Evolutionary conservation across 2,329 filamentous ascomycete species (phyloP).

Genomic region (Alternaria sp.): DNA sequence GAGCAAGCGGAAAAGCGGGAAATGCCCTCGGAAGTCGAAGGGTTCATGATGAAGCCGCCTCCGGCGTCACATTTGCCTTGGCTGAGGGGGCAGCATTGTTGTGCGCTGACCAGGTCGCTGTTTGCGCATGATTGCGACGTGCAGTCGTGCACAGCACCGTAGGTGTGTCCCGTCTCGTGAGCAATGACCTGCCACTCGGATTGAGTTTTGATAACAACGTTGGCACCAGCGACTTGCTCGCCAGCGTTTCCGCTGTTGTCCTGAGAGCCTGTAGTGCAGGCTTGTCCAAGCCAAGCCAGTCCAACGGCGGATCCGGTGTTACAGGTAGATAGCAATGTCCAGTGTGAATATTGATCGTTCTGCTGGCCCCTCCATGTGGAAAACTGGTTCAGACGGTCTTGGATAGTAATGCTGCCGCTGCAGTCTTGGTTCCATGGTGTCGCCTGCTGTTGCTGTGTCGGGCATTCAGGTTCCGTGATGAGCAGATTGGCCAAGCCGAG

Average conservation of each 20-base stretch:
- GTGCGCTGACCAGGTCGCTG: constrained; percentile 63
- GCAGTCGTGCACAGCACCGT: constrained; percentile 96
- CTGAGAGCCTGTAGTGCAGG: constrained; percentile 69
- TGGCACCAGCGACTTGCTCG: constrained; percentile 82
- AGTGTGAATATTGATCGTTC: constrained; percentile 85
- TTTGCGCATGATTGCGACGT: constrained; percentile 70
- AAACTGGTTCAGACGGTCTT: constrained; percentile 82
- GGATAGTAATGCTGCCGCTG: constrained; percentile 66
- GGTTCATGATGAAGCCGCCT: constrained; percentile 93
- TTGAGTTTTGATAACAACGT: constrained; percentile 83
- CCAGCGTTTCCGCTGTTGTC: constrained; percentile 54
- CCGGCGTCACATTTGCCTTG: constrained; percentile 72
- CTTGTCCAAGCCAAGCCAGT: constrained; percentile 89
- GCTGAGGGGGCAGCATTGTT: constrained; percentile 82
- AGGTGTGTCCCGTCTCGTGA: constrained; percentile 92
- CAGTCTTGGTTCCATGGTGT: constrained; percentile 88
- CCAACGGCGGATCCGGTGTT: constrained; percentile 85
- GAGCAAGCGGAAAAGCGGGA: constrained; percentile 84
- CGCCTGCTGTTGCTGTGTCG: constrained; percentile 67
- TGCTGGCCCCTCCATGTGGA: constrained; percentile 84
- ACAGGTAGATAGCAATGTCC: constrained; percentile 86
- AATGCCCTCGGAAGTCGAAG: constrained; percentile 76
- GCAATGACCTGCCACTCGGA: constrained; percentile 96
- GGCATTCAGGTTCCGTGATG: constrained; percentile 76
- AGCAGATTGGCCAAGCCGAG: constrained; percentile 87